Evolutionary conservation across 805 yeast species (phyloP).

Genomic region (Priceomyces castillae): DNA sequence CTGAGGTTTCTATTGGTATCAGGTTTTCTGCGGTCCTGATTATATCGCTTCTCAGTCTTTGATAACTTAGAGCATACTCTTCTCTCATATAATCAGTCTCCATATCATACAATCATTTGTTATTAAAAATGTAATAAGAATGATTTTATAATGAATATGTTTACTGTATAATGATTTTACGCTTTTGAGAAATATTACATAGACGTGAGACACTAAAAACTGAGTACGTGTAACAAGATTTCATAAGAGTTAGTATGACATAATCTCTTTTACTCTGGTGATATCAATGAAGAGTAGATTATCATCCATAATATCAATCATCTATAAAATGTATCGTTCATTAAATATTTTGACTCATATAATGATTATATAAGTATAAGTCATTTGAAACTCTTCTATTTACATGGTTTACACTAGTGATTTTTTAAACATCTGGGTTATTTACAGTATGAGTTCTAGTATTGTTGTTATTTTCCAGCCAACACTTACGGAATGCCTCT

Average conservation of each 20-base stretch:
- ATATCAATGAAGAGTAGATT: no score
- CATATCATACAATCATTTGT: not conserved
- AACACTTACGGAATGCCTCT: constrained; percentile 60
- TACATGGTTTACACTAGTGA: no score
- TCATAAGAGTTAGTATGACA: no score
- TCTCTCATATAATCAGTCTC: not conserved
- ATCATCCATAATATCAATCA: no score
- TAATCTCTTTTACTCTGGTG: no score
- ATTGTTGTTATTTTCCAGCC: constrained; percentile 57
- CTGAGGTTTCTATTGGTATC: constrained; percentile 20
- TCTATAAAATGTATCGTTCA: no score
- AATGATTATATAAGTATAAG: no score
- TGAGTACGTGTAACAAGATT: no score
- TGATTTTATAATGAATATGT: no score
- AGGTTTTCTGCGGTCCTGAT: constrained; percentile 13
- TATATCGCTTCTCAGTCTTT: not conserved
- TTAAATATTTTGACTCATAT: no score
- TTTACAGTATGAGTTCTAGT: constrained; percentile 44
- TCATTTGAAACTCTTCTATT: no score
- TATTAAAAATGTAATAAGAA: not conserved
- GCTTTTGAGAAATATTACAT: constrained; percentile 1
- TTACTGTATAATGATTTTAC: not conserved
- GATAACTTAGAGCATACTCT: not conserved
- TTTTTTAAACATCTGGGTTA: constrained; percentile 14
- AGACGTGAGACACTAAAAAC: constrained; percentile 1